phyloP scores from a whole-genome alignment of 2,329 filamentous ascomycete genomes.

The Blumeria hordei region DNA sequence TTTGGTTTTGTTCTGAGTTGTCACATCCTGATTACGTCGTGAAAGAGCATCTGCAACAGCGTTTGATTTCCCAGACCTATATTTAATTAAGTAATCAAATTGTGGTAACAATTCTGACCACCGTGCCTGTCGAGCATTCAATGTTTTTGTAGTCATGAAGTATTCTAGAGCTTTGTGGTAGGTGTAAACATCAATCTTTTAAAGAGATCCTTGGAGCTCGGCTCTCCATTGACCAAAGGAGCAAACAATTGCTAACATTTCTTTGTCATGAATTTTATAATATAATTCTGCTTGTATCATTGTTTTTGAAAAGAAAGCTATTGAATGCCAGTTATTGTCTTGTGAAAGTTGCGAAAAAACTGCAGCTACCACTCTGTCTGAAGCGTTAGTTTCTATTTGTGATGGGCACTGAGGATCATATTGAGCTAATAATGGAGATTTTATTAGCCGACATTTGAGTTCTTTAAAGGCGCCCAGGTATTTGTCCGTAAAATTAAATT shows the following conservation, averaged over 20 bases:
- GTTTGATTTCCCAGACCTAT: not conserved
- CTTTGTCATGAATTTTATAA: constrained; percentile 1
- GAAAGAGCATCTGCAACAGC: not conserved
- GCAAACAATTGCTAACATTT: not conserved
- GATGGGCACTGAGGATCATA: not conserved
- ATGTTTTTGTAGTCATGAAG: not conserved
- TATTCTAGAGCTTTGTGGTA: constrained; percentile 1
- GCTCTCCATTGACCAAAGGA: not conserved
- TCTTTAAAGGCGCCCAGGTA: not conserved
- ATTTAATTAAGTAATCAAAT: not conserved
- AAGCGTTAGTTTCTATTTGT: not conserved
- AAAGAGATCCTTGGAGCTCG: not conserved
- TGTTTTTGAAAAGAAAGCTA: not conserved
- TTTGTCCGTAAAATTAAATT: not conserved
- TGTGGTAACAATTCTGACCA: not conserved
- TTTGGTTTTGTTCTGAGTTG: not conserved
- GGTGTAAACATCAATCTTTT: not conserved
- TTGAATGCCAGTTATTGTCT: not conserved
- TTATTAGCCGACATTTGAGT: not conserved
- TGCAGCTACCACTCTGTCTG: not conserved
- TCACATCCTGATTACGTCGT: not conserved
- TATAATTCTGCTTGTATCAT: not conserved
- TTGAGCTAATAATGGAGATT: not conserved
- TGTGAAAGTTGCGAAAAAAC: constrained; percentile 1
- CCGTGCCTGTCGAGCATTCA: not conserved